phyloP scores from a whole-genome alignment of 352 stramenopile genomes.

The Globisporangium spiculum region DNA sequence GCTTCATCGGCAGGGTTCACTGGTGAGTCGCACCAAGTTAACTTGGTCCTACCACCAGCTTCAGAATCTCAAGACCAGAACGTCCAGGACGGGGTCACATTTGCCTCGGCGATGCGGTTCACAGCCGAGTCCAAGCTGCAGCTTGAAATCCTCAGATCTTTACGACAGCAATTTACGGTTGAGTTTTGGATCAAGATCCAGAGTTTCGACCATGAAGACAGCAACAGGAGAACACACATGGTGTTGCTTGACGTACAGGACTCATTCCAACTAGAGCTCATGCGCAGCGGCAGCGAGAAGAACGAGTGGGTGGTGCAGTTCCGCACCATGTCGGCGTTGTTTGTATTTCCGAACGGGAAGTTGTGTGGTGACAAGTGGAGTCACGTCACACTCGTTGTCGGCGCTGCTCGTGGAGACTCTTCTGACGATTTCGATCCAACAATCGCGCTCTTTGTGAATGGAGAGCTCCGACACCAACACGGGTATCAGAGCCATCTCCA shows the following conservation, averaged over 20 bases:
- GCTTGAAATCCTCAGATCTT: conserved; percentile 17
- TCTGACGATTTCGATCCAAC: conserved; percentile 17
- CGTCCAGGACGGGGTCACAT: conserved; percentile 14
- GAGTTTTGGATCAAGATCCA: conserved; percentile 41
- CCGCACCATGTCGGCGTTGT: conserved; percentile 24
- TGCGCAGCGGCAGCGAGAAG: not conserved
- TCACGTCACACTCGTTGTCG: conserved; percentile 24
- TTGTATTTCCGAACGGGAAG: conserved; percentile 20
- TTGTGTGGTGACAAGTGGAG: conserved; percentile 22
- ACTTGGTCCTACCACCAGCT: not conserved
- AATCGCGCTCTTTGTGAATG: conserved; percentile 28
- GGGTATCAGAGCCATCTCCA: conserved; percentile 16
- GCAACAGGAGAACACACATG: conserved; percentile 12
- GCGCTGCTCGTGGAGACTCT: conserved; percentile 7
- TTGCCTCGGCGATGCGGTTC: conserved; percentile 28
- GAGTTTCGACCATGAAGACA: not conserved
- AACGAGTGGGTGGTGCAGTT: conserved; percentile 27
- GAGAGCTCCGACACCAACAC: conserved; percentile 19
- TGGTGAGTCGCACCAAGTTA: not conserved
- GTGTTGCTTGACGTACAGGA: conserved; percentile 33
- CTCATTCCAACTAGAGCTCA: conserved; percentile 31
- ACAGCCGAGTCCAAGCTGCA: conserved; percentile 20
- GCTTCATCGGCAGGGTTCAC: not conserved
- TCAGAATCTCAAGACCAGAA: not conserved
- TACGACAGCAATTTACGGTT: conserved; percentile 32